Conservation (phyloP, 306 rosid species). For the Sophora flavescens region DNA sequence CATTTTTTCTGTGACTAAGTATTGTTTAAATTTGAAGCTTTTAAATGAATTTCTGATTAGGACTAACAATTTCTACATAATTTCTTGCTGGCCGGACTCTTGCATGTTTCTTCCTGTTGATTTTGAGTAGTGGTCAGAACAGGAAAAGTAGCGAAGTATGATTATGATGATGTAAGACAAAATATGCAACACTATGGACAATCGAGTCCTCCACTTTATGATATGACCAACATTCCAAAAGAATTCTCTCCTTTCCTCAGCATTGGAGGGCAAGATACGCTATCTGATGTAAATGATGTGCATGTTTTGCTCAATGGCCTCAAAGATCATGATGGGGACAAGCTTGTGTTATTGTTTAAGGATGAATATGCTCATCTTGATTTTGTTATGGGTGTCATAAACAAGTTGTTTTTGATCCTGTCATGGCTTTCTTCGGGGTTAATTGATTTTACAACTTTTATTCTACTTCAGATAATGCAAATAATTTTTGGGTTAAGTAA, state of each 20-base stretch:
- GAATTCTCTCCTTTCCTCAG: too few species aligned
- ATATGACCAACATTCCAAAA: not conserved
- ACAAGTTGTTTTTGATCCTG: too few species aligned
- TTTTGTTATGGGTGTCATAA: too few species aligned
- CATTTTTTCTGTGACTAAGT: not conserved
- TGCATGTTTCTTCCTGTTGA: not conserved
- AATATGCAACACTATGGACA: not conserved
- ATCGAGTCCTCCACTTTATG: not conserved
- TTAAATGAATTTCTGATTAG: not conserved
- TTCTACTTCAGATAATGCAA: not conserved
- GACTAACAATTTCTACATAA: not conserved
- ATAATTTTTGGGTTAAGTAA: not conserved
- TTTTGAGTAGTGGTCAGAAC: slow-evolving; percentile 59
- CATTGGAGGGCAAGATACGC: not conserved
- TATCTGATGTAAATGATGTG: not conserved
- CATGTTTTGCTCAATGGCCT: not conserved
- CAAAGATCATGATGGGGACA: not conserved
- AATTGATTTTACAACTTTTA: not conserved
- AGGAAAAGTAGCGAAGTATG: slow-evolving; percentile 10
- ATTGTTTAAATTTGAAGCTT: slow-evolving; percentile 14
- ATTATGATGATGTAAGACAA: not conserved
- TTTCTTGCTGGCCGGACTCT: not conserved
- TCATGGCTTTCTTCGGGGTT: not conserved
- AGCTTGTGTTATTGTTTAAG: not conserved
- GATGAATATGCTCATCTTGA: too few species aligned